Conservation (phyloP, 768 basidiomycete genomes). For the Cystofilobasidium macerans region DNA sequence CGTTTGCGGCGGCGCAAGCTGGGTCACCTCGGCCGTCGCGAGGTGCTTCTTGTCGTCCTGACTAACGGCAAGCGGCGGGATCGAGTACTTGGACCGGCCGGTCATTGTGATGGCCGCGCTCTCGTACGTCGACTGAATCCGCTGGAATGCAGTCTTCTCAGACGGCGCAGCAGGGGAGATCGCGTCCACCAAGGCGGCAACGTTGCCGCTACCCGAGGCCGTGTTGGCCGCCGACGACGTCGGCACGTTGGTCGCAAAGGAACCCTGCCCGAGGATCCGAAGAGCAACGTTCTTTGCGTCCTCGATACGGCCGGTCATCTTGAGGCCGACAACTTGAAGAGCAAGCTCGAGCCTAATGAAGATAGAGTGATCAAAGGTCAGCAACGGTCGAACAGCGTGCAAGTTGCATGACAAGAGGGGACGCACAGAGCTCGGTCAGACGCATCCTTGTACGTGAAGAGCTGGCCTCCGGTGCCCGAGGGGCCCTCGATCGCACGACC, state of each 20-base stretch:
- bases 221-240: background rate
- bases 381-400: background rate
- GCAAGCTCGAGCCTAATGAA: slow-evolving; percentile 77
- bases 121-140: background rate
- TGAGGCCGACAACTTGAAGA: slow-evolving; percentile 83
- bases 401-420: slow-evolving; percentile 12
- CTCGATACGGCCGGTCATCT: slow-evolving; percentile 92
- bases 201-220: background rate
- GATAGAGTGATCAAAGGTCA: slow-evolving; percentile 23
- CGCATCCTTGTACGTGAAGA: slow-evolving; percentile 86
- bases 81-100: background rate
- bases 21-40: background rate
- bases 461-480: slow-evolving; percentile 42
- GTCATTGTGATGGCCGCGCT: background rate
- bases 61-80: background rate
- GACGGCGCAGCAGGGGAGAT: background rate
- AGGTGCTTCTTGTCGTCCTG: background rate
- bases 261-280: slow-evolving; percentile 60
- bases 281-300: slow-evolving; percentile 87
- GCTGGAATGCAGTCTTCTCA: background rate
- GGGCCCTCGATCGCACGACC: slow-evolving; percentile 35
- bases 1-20: background rate
- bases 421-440: slow-evolving; percentile 78
- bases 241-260: slow-evolving; percentile 37
- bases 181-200: background rate